phyloP scores from a whole-genome alignment of 257 asterid species.

The Penstemon eatonii region DNA sequence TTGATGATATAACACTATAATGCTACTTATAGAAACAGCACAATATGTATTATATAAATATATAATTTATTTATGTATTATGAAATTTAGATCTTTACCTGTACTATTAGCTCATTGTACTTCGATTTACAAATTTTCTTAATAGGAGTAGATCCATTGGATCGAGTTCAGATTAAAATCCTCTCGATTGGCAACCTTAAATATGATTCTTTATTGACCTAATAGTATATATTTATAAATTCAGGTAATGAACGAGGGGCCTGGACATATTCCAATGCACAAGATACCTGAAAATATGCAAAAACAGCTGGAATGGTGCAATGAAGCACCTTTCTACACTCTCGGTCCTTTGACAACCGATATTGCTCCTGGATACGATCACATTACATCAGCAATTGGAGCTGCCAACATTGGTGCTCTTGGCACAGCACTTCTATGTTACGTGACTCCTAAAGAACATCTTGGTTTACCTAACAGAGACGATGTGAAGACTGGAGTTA shows the following conservation, averaged over 20 bases:
- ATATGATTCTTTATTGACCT: not conserved
- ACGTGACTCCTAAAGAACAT: slow-evolving; percentile 94
- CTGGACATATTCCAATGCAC: slow-evolving; percentile 92
- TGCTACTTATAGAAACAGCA: too few relatives aligned
- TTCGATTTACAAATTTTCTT: too few relatives aligned
- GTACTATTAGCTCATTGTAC: too few relatives aligned
- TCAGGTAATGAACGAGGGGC: slow-evolving; percentile 97
- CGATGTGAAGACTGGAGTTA: slow-evolving; percentile 85
- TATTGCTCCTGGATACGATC: slow-evolving; percentile 94
- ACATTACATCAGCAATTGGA: slow-evolving; percentile 91
- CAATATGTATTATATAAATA: too few relatives aligned
- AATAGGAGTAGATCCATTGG: too few relatives aligned
- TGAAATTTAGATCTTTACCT: too few relatives aligned
- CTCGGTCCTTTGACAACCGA: slow-evolving; percentile 92
- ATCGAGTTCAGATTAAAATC: too few relatives aligned
- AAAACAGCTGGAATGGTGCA: slow-evolving; percentile 94
- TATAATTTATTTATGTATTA: too few relatives aligned
- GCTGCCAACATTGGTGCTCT: slow-evolving; percentile 97
- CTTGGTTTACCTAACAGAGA: slow-evolving; percentile 86
- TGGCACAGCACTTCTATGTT: slow-evolving; percentile 90
- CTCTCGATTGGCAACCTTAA: too few relatives aligned
- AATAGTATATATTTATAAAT: slow-evolving; percentile 1
- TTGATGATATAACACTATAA: too few relatives aligned
- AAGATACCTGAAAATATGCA: slow-evolving; percentile 96
- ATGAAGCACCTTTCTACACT: slow-evolving; percentile 94